Conservation (phyloP, 192 early-diverging fungal genomes). For the Coemansia furcata region DNA sequence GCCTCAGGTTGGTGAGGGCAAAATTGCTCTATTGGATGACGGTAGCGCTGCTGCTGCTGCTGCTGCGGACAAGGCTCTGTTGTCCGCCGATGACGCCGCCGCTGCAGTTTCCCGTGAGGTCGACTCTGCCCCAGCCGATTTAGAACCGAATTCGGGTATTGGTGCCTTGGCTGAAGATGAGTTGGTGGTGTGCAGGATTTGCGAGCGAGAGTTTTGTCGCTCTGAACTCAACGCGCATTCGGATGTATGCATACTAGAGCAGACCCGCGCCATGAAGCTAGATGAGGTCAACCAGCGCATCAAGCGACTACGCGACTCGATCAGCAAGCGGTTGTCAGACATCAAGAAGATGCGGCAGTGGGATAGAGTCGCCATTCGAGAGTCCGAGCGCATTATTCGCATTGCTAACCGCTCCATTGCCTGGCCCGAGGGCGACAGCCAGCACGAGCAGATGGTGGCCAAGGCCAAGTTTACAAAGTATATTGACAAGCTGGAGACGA, state of each 20-base stretch:
- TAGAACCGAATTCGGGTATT: background rate
- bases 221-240: conserved; percentile 72
- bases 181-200: conserved; percentile 78
- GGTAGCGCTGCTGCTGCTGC: no score
- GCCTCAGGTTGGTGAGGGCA: background rate
- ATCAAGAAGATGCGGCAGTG: conserved; percentile 37
- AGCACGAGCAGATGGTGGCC: conserved; percentile 50
- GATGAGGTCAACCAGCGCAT: conserved; percentile 60
- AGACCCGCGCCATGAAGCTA: conserved; percentile 65
- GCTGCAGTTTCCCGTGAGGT: background rate
- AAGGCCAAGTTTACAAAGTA: conserved; percentile 52
- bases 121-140: background rate
- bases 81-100: background rate
- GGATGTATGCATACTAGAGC: conserved; percentile 73
- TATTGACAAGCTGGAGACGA: conserved; percentile 38
- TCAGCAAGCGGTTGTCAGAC: conserved; percentile 51
- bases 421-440: conserved; percentile 50
- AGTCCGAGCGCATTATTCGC: conserved; percentile 38
- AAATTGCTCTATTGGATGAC: background rate
- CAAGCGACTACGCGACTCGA: conserved; percentile 56
- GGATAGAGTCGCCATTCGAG: conserved; percentile 35
- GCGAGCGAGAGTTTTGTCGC: conserved; percentile 72
- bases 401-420: conserved; percentile 44
- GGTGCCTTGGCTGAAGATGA: conserved; percentile 13
- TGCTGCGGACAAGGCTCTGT: background rate